Evolutionary conservation across 805 yeast species (phyloP), one percentile per base, ranked within the genome.

Genomic region (Brettanomyces anomalus): DNA sequence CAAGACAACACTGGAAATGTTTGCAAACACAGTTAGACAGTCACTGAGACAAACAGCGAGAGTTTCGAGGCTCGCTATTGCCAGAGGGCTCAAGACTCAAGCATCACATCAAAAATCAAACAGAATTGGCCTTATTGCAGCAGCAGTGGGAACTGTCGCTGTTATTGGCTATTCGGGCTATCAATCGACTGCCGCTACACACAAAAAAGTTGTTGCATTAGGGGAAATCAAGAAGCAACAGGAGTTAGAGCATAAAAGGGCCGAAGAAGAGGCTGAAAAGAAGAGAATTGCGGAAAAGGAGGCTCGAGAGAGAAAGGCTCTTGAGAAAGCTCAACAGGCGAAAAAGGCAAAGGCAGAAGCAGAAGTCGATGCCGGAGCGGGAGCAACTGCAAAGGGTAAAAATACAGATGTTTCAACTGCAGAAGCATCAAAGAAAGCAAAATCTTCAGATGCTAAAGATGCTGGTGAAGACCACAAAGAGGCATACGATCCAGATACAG

Each of bases 401-500:
- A n/a, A n/a, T 16, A 41, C 36, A 20, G 45, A 26, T 15, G 45
- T 36, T 6, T 30, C 30, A 13, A 13, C 38, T 17, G 35, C 21
- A 31, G 32, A 4, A 39, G 33, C 16, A 34, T 26, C 32, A 28
- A 10, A 10, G 32, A 8, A 15, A 10, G 19, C 47, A n/a, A 45
- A 48, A 16, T 28, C 45, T 18, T 14, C 45, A 20, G 55, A 47
- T n/a, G 49, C 52, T 8, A 32, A 32, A 14, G 31, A 20, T 10
- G 16, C 20, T 10, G 64, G 34, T 70, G 66, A 65, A 36, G 64
- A 66, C 17, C 68, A 62, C 48, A 66, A 70, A 47, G 84, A 87
- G 33, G 96, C 97, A 4, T 90, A 78, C 66, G 78, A 90, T 67
- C 97, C 97, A 26, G 95, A 85, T 56, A 93, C 98, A 3, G 98